Evolutionary conservation across 2,329 filamentous ascomycete genomes (phyloP).

Genomic region (Zasmidium citrigriseum): DNA sequence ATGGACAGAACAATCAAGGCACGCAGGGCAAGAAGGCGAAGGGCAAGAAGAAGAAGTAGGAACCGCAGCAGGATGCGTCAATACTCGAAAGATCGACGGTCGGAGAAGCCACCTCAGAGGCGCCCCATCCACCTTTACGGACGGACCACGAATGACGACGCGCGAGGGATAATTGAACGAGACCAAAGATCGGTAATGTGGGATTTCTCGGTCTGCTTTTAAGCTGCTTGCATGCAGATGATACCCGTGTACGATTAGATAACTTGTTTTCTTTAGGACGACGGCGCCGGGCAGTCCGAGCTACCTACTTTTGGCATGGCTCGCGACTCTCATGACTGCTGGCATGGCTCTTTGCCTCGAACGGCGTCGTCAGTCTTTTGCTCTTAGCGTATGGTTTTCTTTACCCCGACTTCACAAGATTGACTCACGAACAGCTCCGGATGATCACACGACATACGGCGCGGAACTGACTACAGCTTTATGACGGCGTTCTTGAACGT

Average conservation of each 20-base stretch:
- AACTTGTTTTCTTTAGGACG: slow-evolving; percentile 7
- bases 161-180: not conserved
- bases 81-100: not conserved
- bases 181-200: slow-evolving; percentile 9
- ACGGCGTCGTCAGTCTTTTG: not conserved
- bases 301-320: not conserved
- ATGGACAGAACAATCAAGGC: not conserved
- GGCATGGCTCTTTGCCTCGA: not conserved
- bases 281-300: slow-evolving; percentile 2
- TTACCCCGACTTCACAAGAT: not conserved
- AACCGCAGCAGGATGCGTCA: not conserved
- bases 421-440: not conserved
- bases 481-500: not conserved
- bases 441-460: not conserved
- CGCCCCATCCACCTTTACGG: not conserved
- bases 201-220: slow-evolving; percentile 4
- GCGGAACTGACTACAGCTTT: not conserved
- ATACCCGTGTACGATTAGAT: slow-evolving; percentile 22
- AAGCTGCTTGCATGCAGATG: slow-evolving; percentile 8
- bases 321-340: too few species aligned
- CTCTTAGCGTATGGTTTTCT: not conserved
- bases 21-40: slow-evolving; percentile 3
- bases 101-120: not conserved
- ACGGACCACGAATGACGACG: not conserved
- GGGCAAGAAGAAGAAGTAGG: slow-evolving; percentile 5